Conservation (phyloP, 805 yeast species). For the Cyberlindnera saturnus region DNA sequence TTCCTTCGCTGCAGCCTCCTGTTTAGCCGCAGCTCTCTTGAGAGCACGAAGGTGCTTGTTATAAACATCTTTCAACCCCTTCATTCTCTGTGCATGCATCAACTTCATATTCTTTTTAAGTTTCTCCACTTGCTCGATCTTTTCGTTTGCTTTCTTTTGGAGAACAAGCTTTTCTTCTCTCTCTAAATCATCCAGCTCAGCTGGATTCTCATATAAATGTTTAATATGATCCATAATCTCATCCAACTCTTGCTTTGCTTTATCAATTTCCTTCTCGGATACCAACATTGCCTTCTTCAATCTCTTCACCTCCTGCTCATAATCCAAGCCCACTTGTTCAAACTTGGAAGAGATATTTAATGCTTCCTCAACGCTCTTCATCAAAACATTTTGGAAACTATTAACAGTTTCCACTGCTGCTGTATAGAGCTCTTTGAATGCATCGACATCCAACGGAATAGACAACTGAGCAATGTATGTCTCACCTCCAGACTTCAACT, state of each 20-base stretch:
- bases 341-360: conserved; percentile 36
- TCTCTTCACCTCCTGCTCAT: conserved; percentile 43
- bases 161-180: conserved; percentile 29
- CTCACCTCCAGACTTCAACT: conserved; percentile 28
- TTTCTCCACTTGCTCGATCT: conserved; percentile 24
- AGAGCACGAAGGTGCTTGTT: conserved; percentile 13
- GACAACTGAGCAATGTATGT: conserved; percentile 35
- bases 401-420: conserved; percentile 37
- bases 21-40: conserved; percentile 17
- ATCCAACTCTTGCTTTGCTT: conserved; percentile 20
- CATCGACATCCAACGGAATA: conserved; percentile 41
- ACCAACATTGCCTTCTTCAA: conserved; percentile 7
- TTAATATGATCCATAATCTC: conserved; percentile 24
- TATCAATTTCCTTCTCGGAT: conserved; percentile 21
- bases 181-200: conserved; percentile 10
- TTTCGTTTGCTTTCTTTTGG: conserved; percentile 21
- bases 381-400: conserved; percentile 37
- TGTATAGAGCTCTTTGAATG: conserved; percentile 37
- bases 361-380: conserved; percentile 41
- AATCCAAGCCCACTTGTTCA: conserved; percentile 41
- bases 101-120: conserved; percentile 20
- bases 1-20: conserved; percentile 1
- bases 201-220: conserved; percentile 21
- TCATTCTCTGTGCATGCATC: conserved; percentile 25
- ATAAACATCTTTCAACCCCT: conserved; percentile 21